These are phyloP conservation scores for Lentinula detonsa DNA, from an alignment of 768 basidiomycete genomes.

Conservation along the genomic window DNA sequence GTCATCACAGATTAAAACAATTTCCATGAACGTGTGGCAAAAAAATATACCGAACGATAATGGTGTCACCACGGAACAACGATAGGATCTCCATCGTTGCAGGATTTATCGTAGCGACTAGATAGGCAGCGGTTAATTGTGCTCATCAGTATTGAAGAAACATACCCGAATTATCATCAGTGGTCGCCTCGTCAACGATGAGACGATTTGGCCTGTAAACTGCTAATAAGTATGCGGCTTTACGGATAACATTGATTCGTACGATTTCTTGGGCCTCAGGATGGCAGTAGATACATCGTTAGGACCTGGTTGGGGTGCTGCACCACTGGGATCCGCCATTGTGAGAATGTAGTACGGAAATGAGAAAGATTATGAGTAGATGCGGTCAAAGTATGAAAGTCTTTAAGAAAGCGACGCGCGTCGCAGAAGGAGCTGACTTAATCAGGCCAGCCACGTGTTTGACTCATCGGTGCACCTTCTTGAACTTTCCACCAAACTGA, in stretches of 20 bases:
- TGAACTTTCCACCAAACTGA: not conserved
- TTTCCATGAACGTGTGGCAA: not conserved
- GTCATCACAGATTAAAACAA: slow-evolving; percentile 3
- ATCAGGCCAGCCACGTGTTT: not conserved
- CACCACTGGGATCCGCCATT: slow-evolving; percentile 82
- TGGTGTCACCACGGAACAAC: slow-evolving; percentile 95
- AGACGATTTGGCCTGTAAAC: slow-evolving; percentile 85
- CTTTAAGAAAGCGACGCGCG: slow-evolving; percentile 5
- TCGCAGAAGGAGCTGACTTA: not conserved
- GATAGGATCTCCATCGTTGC: slow-evolving; percentile 92
- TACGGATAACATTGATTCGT: slow-evolving; percentile 26
- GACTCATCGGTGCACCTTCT: not conserved
- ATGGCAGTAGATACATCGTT: slow-evolving; percentile 95
- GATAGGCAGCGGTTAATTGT: slow-evolving; percentile 12
- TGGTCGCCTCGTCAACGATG: slow-evolving; percentile 89
- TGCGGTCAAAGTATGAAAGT: not conserved
- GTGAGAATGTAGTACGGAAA: slow-evolving; percentile 6
- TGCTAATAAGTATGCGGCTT: slow-evolving; percentile 14
- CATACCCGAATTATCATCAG: slow-evolving; percentile 94
- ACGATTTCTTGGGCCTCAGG: slow-evolving; percentile 97
- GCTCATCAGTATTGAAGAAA: not conserved
- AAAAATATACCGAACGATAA: slow-evolving; percentile 75
- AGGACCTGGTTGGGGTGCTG: slow-evolving; percentile 74
- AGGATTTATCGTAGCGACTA: slow-evolving; percentile 93
- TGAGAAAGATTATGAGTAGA: not conserved